These are phyloP conservation scores for Yamadazyma phyllophila DNA, from an alignment of 805 yeast species.

Conservation along the genomic window DNA sequence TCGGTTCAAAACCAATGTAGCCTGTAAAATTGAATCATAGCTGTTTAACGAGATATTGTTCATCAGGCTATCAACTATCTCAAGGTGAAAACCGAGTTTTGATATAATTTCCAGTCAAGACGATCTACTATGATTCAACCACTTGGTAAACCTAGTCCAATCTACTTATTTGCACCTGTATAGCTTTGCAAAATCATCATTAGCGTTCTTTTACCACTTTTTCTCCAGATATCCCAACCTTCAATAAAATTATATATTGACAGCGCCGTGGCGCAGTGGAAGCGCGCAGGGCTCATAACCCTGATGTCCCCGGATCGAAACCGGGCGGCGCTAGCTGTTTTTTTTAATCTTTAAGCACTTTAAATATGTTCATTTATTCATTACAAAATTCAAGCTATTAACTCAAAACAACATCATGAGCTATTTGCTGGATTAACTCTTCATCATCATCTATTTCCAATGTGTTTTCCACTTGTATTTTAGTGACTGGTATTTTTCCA, in stretches of 20 bases:
- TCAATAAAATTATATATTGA: not conserved
- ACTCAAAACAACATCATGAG: not conserved
- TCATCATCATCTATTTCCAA: not conserved
- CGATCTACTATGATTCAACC: too few species aligned
- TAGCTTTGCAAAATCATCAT: too few species aligned
- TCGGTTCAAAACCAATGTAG: too few species aligned
- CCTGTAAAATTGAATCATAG: too few species aligned
- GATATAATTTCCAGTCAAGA: too few species aligned
- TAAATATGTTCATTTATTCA: not conserved
- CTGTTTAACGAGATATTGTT: too few species aligned
- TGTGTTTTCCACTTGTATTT: conserved; percentile 1
- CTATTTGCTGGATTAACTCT: conserved; percentile 6
- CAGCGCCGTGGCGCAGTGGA: conserved; percentile 98
- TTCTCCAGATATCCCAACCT: too few species aligned
- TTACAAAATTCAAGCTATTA: not conserved
- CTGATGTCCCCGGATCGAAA: conserved; percentile 98
- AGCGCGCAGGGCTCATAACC: conserved; percentile 99
- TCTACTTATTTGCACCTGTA: too few species aligned
- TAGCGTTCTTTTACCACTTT: too few species aligned
- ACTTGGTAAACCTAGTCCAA: too few species aligned
- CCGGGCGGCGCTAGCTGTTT: conserved; percentile 76
- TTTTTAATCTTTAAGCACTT: not conserved
- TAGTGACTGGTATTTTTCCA: not conserved
- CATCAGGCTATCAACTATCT: too few species aligned
- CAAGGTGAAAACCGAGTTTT: too few species aligned